These are phyloP conservation scores for Cardamine occulta DNA, from an alignment of 345 rosid species.

Conservation along the genomic window DNA sequence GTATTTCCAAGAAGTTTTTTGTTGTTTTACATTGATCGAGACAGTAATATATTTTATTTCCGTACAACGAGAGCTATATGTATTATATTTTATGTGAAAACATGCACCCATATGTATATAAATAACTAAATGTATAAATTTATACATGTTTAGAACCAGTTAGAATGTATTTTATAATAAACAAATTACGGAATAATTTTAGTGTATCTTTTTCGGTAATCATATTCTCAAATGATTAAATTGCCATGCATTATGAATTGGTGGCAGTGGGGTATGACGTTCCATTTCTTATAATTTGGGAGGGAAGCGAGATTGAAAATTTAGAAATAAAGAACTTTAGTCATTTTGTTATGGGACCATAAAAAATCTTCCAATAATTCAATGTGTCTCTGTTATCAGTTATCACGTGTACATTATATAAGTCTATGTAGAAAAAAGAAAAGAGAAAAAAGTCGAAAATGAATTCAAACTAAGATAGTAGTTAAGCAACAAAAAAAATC, in stretches of 20 bases:
- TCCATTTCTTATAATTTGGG: constrained; percentile 26
- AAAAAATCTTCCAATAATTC: constrained; percentile 1
- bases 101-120: too few species aligned
- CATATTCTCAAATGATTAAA: constrained; percentile 34
- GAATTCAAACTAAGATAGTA: background rate
- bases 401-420: constrained; percentile 21
- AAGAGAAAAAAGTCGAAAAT: background rate
- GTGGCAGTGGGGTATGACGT: constrained; percentile 32
- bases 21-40: background rate
- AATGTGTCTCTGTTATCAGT: constrained; percentile 4
- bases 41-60: background rate
- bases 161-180: background rate
- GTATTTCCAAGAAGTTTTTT: background rate
- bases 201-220: constrained; percentile 6
- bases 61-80: background rate
- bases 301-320: constrained; percentile 40
- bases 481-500: background rate
- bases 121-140: background rate
- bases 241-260: constrained; percentile 33
- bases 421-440: background rate
- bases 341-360: constrained; percentile 24
- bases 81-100: background rate
- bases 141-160: background rate
- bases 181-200: background rate
- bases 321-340: constrained; percentile 32